Evolutionary conservation across 2,329 filamentous ascomycete species (phyloP).

Genomic region (Hirsutella rhossiliensis): DNA sequence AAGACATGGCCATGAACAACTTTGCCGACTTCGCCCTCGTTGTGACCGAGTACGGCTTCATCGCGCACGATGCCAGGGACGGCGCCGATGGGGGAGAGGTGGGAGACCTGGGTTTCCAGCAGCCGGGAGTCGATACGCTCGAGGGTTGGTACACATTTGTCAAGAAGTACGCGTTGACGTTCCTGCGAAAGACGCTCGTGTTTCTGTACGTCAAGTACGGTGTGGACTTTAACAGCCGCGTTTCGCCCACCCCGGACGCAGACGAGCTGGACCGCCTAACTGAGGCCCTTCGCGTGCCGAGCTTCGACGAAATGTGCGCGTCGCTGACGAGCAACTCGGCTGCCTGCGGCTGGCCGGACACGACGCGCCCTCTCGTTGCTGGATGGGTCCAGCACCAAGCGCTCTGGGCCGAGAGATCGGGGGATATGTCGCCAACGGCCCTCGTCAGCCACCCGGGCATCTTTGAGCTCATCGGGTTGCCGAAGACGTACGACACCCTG

Average conservation of each 20-base stretch:
- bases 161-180: conserved; percentile 76
- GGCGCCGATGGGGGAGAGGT: conserved; percentile 12
- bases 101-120: conserved; percentile 39
- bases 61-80: conserved; percentile 21
- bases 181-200: conserved; percentile 74
- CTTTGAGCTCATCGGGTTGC: conserved; percentile 85
- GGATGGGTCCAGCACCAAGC: conserved; percentile 66
- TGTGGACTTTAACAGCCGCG: conserved; percentile 68
- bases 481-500: conserved; percentile 81
- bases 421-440: conserved; percentile 26
- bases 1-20: conserved; percentile 36
- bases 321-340: conserved; percentile 35
- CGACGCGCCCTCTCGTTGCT: conserved; percentile 32
- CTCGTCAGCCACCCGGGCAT: conserved; percentile 72
- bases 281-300: conserved; percentile 61
- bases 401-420: conserved; percentile 20
- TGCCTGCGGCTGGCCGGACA: conserved; percentile 36
- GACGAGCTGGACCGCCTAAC: conserved; percentile 77
- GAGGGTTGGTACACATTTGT: conserved; percentile 48
- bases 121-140: conserved; percentile 40
- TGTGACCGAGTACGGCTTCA: conserved; percentile 32
- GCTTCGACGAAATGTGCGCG: conserved; percentile 66
- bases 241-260: conserved; percentile 49
- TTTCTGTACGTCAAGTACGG: conserved; percentile 82
- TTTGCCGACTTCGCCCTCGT: conserved; percentile 43